These are phyloP conservation scores for Pogostemon cablin DNA, from an alignment of 257 asterid species.

Conservation along the genomic window DNA sequence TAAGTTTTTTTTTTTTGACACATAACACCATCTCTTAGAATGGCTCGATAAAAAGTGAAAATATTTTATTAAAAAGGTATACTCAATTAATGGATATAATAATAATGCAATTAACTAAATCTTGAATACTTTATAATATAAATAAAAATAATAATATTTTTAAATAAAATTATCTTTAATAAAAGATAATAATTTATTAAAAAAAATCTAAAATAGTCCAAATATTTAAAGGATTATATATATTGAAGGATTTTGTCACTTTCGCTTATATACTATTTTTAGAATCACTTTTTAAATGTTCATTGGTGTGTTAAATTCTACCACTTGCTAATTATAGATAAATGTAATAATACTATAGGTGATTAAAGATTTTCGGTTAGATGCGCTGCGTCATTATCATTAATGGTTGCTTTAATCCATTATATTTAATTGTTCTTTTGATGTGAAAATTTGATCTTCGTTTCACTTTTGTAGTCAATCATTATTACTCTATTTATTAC, in stretches of 20 bases:
- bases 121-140: too few relatives aligned
- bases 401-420: slow-evolving; percentile 20
- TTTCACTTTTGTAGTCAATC: slow-evolving; percentile 31
- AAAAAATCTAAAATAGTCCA: too few relatives aligned
- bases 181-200: too few relatives aligned
- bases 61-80: too few relatives aligned
- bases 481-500: slow-evolving; percentile 20
- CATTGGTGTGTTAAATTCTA: not conserved
- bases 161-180: too few relatives aligned
- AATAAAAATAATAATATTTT: too few relatives aligned
- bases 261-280: slow-evolving; percentile 21
- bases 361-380: slow-evolving; percentile 5
- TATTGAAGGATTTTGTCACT: slow-evolving; percentile 4
- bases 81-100: too few relatives aligned
- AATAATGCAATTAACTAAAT: too few relatives aligned
- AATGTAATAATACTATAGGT: not conserved
- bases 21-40: too few relatives aligned
- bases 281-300: slow-evolving; percentile 10
- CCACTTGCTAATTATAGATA: slow-evolving; percentile 26
- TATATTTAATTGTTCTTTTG: slow-evolving; percentile 15
- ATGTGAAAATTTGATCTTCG: slow-evolving; percentile 37
- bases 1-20: too few relatives aligned
- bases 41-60: too few relatives aligned
- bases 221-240: too few relatives aligned
- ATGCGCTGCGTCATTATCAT: slow-evolving; percentile 32